Evolutionary conservation across 768 basidiomycete species (phyloP), one percentile per base, ranked within the genome.

Genomic region (Leccinum subtestaceum): DNA sequence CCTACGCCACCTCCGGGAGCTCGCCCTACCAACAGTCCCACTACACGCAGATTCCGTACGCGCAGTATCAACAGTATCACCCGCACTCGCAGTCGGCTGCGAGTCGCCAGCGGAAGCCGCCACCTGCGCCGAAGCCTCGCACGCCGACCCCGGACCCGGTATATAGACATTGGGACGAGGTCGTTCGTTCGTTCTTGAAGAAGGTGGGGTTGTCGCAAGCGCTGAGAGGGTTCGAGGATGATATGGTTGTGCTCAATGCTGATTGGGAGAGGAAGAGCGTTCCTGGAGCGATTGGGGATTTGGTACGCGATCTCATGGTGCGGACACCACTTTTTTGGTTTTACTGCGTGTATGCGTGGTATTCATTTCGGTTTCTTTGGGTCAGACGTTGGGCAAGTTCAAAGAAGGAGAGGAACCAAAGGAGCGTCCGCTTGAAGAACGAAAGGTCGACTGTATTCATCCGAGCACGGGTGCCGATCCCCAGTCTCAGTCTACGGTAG

Each of bases 191-290:
- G 8, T 91, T 91, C 58, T 67, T 91, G 60, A 67, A 71, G 13
- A 75, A 80, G 47, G 76, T 84, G 17, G 83, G 85, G 4, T 69
- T 91, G 21, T 77, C 72, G 1, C 85, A 90, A 65, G 78, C 87
- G 0, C 64, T 84, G 47, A 77, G 75, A 38, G 89, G 86, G 0
- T 83, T 92, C 50, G 84, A 88, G 63, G 72, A 78, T n/a, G 89
- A 92, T 65, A 80, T 91, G 75, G 67, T 91, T 5, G 79, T 89
- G n/a, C 70, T 91, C 74, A 91, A 84, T 60, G 67, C 78, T 0
- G 81, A 83, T 1, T 88, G 84, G 81, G 89, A 91, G 70, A 76
- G 76, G 38, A 75, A 77, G 58, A 77, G 73, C n/a, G 75, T 89
- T 7, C 82, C 84, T 10, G 73, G 67, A 0, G 88, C 88, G 4